Conservation (phyloP, 495 filamentous ascomycete species). For the Parathielavia hyrcaniae region DNA sequence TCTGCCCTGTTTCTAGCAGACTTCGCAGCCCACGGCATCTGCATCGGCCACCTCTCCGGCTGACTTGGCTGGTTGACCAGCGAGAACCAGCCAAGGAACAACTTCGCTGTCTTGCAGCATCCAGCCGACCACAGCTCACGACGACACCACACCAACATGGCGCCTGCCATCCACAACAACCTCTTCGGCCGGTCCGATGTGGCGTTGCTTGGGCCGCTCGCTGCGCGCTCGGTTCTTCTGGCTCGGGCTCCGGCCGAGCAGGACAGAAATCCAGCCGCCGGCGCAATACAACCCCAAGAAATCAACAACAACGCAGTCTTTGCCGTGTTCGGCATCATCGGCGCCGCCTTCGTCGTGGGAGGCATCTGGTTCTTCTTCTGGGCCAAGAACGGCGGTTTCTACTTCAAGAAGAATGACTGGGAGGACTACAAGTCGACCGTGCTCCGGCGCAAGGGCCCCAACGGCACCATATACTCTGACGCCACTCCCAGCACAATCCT, state of each 20-base stretch:
- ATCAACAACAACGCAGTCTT: slow-evolving; percentile 84
- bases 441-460: slow-evolving; percentile 81
- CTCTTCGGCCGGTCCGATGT: slow-evolving; percentile 22
- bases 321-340: slow-evolving; percentile 78
- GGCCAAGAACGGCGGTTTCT: slow-evolving; percentile 91
- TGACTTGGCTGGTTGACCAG: slow-evolving; percentile 29
- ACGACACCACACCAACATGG: slow-evolving; percentile 22
- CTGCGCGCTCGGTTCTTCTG: slow-evolving; percentile 35
- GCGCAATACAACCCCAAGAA: slow-evolving; percentile 54
- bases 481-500: slow-evolving; percentile 76
- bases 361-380: slow-evolving; percentile 98
- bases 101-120: slow-evolving; percentile 1
- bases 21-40: not conserved
- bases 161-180: slow-evolving; percentile 28
- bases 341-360: slow-evolving; percentile 66
- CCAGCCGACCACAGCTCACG: slow-evolving; percentile 9
- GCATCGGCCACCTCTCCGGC: slow-evolving; percentile 4
- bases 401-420: slow-evolving; percentile 81
- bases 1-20: not conserved
- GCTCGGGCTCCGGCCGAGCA: slow-evolving; percentile 28
- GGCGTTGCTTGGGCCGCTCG: slow-evolving; percentile 36
- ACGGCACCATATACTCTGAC: slow-evolving; percentile 72
- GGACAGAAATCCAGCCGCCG: slow-evolving; percentile 36
- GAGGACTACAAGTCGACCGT: slow-evolving; percentile 98
- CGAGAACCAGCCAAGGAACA: slow-evolving; percentile 20